Evolutionary conservation across 179 eudicot species (phyloP), one percentile per base, ranked within the genome.

Genomic region (Spinacia oleracea): DNA sequence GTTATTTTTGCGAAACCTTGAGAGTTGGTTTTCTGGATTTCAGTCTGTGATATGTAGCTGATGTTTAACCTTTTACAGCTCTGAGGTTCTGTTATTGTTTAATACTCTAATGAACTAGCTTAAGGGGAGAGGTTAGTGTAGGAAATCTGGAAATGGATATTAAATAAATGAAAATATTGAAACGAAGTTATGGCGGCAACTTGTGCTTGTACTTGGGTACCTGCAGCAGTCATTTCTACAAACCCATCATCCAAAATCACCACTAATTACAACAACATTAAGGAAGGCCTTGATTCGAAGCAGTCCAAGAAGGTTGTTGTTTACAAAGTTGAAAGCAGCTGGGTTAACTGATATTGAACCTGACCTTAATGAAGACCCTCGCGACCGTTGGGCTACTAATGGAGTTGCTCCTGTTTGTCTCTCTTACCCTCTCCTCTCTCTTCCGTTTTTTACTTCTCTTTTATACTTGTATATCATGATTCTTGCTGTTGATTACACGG

Each of bases 351-450:
- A 92, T 43, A 87, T 94, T 18, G 98, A 94, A 75, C 91, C 93
- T 3, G 98, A 94, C 34, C 82, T 94, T 63, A 90, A 89, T 74
- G 98, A 94, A 81, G 98, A 94, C 58, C 92, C 92, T 1, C 85
- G 23, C 25, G 98, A 94, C 77, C 87, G 90, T 32, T 89, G 97
- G 97, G 91, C 79, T 20, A 94, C 93, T 18, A 82, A 80, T 60
- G 89, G 97, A 51, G 78, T 94, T 50, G 78, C 68, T 45, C 51
- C 78, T 27, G 98, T 94, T 79, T 2, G 91, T 84, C 20, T 14
- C 70, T 40, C 53, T 72, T 50, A 69, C 43, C 34, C 40, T 51
- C 27, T 55, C 27, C 31, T 27, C 18, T 8, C 27, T 9, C 21
- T 25, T 38, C 11, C 20, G 10, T 23, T 15, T 9, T 71, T 11